Conservation (phyloP, 129 eudicot species). For the Escallonia herrerae region DNA sequence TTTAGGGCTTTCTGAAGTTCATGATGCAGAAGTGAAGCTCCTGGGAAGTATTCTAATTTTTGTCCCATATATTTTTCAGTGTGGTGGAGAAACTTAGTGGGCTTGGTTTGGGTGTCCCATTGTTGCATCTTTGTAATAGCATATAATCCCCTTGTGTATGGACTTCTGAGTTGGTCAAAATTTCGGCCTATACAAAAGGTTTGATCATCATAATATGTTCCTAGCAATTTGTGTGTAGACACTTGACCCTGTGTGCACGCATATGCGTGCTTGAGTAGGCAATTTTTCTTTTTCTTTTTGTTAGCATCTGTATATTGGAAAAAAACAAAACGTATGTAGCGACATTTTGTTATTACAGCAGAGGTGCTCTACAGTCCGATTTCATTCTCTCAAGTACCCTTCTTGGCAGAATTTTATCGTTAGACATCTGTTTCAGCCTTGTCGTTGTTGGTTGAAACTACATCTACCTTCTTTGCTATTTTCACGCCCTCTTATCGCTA, state of each 20-base stretch:
- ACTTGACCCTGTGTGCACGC: not conserved
- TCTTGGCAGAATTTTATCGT: too few relatives aligned
- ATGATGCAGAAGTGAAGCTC: conserved; percentile 8
- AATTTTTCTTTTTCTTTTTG: too few relatives aligned
- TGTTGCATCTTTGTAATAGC: conserved; percentile 2
- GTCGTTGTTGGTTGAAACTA: too few relatives aligned
- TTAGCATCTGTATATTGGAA: too few relatives aligned
- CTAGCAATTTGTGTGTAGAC: not conserved
- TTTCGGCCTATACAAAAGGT: conserved; percentile 8
- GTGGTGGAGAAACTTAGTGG: not conserved
- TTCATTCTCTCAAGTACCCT: too few relatives aligned
- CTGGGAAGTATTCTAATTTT: conserved; percentile 2
- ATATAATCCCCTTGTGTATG: conserved; percentile 1
- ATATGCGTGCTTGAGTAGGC: not conserved
- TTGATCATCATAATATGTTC: not conserved
- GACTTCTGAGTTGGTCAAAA: not conserved
- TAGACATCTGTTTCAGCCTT: too few relatives aligned
- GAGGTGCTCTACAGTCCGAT: too few relatives aligned
- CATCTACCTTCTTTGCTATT: too few relatives aligned
- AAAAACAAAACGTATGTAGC: too few relatives aligned
- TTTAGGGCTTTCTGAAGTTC: conserved; percentile 18
- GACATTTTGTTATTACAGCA: too few relatives aligned
- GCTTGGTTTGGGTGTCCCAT: conserved; percentile 11
- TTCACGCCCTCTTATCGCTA: too few relatives aligned
- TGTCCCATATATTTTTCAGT: not conserved